These are phyloP conservation scores for Chionographis japonica DNA, from an alignment of 106 monocot species.

Conservation along the genomic window DNA sequence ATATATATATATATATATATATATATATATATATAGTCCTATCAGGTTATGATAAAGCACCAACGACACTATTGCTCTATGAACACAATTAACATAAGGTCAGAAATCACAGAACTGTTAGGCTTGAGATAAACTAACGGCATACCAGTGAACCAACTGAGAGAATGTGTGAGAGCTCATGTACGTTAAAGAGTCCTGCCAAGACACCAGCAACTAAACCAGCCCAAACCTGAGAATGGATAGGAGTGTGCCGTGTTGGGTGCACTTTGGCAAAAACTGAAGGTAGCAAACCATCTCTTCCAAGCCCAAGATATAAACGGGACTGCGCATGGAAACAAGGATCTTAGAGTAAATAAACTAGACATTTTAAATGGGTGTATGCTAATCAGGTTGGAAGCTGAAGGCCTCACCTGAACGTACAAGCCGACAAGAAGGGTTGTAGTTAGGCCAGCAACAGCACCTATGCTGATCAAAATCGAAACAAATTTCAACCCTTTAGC, in stretches of 20 bases:
- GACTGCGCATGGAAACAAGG: conserved; percentile 44
- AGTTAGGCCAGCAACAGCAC: conserved; percentile 92
- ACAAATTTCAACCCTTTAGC: conserved; percentile 82
- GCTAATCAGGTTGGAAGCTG: background rate
- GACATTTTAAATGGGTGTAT: background rate
- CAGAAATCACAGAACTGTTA: background rate
- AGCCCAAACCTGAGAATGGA: conserved; percentile 92
- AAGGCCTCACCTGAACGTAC: conserved; percentile 77
- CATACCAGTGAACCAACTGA: conserved; percentile 93
- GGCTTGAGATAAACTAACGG: background rate
- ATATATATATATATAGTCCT: too few relatives aligned
- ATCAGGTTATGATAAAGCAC: too few relatives aligned
- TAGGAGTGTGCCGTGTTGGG: conserved; percentile 73
- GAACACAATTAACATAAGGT: background rate
- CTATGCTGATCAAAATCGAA: conserved; percentile 86
- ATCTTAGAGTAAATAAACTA: background rate
- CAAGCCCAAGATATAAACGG: conserved; percentile 92
- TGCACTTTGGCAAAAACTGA: conserved; percentile 83
- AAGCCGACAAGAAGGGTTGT: conserved; percentile 93
- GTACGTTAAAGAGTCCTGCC: conserved; percentile 87
- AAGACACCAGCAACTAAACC: conserved; percentile 76
- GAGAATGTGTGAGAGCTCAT: conserved; percentile 88
- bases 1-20: too few relatives aligned
- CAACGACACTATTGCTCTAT: too few relatives aligned
- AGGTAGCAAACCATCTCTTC: conserved; percentile 93